Conservation (phyloP, 768 basidiomycete genomes). For the Chiua virens region DNA sequence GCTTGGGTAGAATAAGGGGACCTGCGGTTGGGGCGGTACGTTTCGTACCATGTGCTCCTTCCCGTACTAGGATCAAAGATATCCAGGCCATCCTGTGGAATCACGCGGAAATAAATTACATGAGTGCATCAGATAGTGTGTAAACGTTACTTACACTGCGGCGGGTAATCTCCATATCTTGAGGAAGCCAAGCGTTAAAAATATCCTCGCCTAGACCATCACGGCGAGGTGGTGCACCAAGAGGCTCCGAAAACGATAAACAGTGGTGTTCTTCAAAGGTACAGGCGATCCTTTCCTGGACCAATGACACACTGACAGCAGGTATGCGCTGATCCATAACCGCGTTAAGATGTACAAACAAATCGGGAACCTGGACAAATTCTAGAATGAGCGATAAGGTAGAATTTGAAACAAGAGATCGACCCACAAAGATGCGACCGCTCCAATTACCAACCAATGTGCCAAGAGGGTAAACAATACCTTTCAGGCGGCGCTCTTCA, state of each 20-base stretch:
- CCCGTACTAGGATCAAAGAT: slow-evolving; percentile 42
- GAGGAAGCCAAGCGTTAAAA: slow-evolving; percentile 50
- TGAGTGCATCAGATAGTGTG: not conserved
- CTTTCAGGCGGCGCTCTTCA: slow-evolving; percentile 38
- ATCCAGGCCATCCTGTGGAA: slow-evolving; percentile 40
- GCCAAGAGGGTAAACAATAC: slow-evolving; percentile 44
- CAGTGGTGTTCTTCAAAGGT: slow-evolving; percentile 49
- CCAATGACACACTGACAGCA: slow-evolving; percentile 25
- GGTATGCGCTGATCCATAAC: slow-evolving; percentile 19
- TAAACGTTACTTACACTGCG: slow-evolving; percentile 30
- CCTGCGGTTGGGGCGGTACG: slow-evolving; percentile 39
- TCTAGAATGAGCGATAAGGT: slow-evolving; percentile 21
- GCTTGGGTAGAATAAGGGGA: slow-evolving; percentile 38
- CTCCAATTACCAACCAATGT: slow-evolving; percentile 46
- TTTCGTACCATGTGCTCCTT: slow-evolving; percentile 44
- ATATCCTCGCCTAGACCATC: slow-evolving; percentile 42
- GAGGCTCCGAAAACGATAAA: slow-evolving; percentile 36
- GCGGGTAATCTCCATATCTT: slow-evolving; percentile 32
- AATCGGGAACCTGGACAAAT: slow-evolving; percentile 24
- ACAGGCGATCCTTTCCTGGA: slow-evolving; percentile 41
- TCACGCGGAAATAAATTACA: slow-evolving; percentile 11
- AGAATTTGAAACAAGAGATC: slow-evolving; percentile 4
- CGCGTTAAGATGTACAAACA: slow-evolving; percentile 24
- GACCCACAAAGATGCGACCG: slow-evolving; percentile 46
- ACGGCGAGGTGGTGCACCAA: slow-evolving; percentile 35